These are phyloP conservation scores for Helminthosporium solani DNA, from an alignment of 2,329 filamentous ascomycete species.

Conservation along the genomic window DNA sequence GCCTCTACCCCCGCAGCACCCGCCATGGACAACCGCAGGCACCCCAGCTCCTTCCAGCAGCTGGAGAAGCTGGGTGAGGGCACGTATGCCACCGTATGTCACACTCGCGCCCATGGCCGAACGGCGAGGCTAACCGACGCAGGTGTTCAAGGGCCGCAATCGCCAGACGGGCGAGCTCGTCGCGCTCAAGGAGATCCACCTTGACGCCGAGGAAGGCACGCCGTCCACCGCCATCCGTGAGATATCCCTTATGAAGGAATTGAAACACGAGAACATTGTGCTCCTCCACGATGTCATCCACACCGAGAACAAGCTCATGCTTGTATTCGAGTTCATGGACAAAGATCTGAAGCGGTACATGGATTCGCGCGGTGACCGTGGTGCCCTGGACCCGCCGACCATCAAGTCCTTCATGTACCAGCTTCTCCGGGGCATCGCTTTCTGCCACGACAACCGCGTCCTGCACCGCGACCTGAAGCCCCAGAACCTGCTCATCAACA, in stretches of 20 bases:
- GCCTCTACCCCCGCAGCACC: slow-evolving; percentile 14
- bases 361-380: slow-evolving; percentile 87
- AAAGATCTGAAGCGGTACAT: slow-evolving; percentile 98
- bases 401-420: slow-evolving; percentile 99
- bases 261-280: slow-evolving; percentile 98
- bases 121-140: slow-evolving; percentile 21
- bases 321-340: slow-evolving; percentile 99
- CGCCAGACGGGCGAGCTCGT: slow-evolving; percentile 95
- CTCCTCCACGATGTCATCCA: slow-evolving; percentile 98
- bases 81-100: slow-evolving; percentile 89
- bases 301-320: slow-evolving; percentile 99
- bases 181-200: slow-evolving; percentile 96
- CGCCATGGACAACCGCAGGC: slow-evolving; percentile 84
- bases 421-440: slow-evolving; percentile 90
- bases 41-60: slow-evolving; percentile 98
- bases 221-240: slow-evolving; percentile 96
- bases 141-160: slow-evolving; percentile 99
- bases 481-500: slow-evolving; percentile 94
- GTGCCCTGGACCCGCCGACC: slow-evolving; percentile 80
- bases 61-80: slow-evolving; percentile 97
- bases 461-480: slow-evolving; percentile 95
- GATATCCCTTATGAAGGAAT: slow-evolving; percentile 98
- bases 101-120: neutral
- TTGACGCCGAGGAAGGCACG: slow-evolving; percentile 97
- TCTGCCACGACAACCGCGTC: slow-evolving; percentile 96